These are phyloP conservation scores for Phytophthora europaea DNA, from an alignment of 352 stramenopile species.

Conservation along the genomic window DNA sequence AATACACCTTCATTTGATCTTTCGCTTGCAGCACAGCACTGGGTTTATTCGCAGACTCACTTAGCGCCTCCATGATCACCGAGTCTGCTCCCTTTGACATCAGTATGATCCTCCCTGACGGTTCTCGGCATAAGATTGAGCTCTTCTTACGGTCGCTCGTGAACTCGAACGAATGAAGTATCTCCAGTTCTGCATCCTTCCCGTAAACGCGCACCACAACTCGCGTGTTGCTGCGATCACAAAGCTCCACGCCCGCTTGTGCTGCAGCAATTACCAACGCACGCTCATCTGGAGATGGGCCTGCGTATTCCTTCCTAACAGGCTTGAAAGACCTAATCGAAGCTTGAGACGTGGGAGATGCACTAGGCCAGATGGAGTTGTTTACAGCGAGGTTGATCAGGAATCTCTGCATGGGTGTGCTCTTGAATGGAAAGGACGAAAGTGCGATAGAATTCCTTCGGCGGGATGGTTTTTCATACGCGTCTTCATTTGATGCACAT, in stretches of 20 bases:
- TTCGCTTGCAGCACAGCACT: constrained; percentile 42
- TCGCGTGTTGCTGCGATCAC: constrained; percentile 39
- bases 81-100: constrained; percentile 92
- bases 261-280: constrained; percentile 68
- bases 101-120: constrained; percentile 47
- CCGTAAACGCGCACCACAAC: constrained; percentile 41
- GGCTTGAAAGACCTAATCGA: constrained; percentile 1
- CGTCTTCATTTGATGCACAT: constrained; percentile 7
- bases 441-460: constrained; percentile 17
- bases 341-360: background rate
- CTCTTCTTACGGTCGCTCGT: constrained; percentile 78
- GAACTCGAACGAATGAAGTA: constrained; percentile 73
- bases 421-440: constrained; percentile 20
- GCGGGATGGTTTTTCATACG: constrained; percentile 5
- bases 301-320: constrained; percentile 66
- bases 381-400: constrained; percentile 70
- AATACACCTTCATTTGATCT: constrained; percentile 65
- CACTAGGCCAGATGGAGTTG: constrained; percentile 61
- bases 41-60: constrained; percentile 33
- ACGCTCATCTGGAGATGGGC: constrained; percentile 84
- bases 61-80: constrained; percentile 73
- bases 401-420: constrained; percentile 45
- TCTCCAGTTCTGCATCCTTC: constrained; percentile 47
- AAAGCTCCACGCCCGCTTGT: constrained; percentile 55
- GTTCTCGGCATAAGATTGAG: constrained; percentile 59